Conservation (phyloP, 805 yeast genomes). For the Saccharomycopsis guyanensis region DNA sequence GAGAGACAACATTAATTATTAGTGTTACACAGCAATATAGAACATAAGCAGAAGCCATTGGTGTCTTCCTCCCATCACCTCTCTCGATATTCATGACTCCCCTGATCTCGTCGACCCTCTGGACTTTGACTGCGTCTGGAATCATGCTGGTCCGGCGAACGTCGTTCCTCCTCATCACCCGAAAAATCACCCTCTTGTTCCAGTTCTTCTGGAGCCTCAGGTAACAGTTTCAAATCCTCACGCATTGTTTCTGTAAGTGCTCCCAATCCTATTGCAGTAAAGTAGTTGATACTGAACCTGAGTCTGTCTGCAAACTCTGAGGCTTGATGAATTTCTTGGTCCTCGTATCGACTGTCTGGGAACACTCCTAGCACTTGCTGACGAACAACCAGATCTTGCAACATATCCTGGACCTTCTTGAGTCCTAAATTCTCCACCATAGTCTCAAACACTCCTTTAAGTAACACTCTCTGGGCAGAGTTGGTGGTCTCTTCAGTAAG, state of each 20-base stretch:
- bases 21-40: too few relatives aligned
- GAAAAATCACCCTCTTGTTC: too few relatives aligned
- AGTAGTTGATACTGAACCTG: constrained; percentile 79
- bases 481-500: constrained; percentile 68
- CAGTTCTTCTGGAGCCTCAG: constrained; percentile 25
- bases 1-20: too few relatives aligned
- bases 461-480: constrained; percentile 71
- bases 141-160: too few relatives aligned
- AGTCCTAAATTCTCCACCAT: constrained; percentile 71
- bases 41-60: too few relatives aligned
- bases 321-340: constrained; percentile 23
- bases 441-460: constrained; percentile 76
- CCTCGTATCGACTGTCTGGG: constrained; percentile 34
- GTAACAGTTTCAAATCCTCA: constrained; percentile 34
- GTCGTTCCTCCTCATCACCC: too few relatives aligned
- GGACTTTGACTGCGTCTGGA: neutral
- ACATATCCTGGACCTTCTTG: constrained; percentile 37
- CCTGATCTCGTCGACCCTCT: neutral
- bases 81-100: too few relatives aligned
- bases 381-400: constrained; percentile 34
- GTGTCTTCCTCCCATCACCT: too few relatives aligned
- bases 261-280: constrained; percentile 90
- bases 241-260: constrained; percentile 79
- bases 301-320: constrained; percentile 40
- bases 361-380: constrained; percentile 54